These are phyloP conservation scores for Colletotrichum salicis DNA, from an alignment of 2,329 filamentous ascomycete species.

Conservation along the genomic window DNA sequence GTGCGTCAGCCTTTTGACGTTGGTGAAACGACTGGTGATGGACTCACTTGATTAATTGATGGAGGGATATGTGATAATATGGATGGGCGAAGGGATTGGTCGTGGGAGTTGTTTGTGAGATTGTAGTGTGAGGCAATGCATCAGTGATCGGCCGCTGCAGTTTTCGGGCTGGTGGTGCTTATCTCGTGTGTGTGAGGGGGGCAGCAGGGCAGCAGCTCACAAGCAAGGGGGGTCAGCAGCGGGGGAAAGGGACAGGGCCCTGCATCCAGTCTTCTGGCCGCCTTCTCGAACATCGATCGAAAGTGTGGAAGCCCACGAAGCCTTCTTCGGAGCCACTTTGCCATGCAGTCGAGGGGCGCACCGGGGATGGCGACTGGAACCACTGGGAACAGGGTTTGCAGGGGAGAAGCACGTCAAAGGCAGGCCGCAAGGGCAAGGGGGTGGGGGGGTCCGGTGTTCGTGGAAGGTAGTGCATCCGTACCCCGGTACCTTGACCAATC, in stretches of 20 bases:
- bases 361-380: constrained; percentile 18
- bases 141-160: background rate
- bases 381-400: constrained; percentile 34
- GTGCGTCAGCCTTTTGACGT: background rate
- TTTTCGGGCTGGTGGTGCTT: background rate
- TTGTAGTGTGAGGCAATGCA: background rate
- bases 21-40: background rate
- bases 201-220: background rate
- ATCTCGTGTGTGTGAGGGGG: constrained; percentile 8
- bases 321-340: constrained; percentile 18
- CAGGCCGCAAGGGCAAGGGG: background rate
- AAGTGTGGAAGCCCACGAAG: constrained; percentile 34
- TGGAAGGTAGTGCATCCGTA: background rate
- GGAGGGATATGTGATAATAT: background rate
- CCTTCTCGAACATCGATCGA: constrained; percentile 38
- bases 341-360: constrained; percentile 3
- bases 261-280: constrained; percentile 29
- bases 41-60: background rate
- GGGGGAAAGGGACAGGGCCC: constrained; percentile 3
- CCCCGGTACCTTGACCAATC: background rate
- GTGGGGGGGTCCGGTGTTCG: background rate
- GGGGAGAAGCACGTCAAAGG: constrained; percentile 25
- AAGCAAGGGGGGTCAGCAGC: background rate
- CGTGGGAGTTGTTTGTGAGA: background rate
- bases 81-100: background rate